Evolutionary conservation across 441 rosid species (phyloP), one percentile per base, ranked within the genome.

Genomic region (Viola pubescens): DNA sequence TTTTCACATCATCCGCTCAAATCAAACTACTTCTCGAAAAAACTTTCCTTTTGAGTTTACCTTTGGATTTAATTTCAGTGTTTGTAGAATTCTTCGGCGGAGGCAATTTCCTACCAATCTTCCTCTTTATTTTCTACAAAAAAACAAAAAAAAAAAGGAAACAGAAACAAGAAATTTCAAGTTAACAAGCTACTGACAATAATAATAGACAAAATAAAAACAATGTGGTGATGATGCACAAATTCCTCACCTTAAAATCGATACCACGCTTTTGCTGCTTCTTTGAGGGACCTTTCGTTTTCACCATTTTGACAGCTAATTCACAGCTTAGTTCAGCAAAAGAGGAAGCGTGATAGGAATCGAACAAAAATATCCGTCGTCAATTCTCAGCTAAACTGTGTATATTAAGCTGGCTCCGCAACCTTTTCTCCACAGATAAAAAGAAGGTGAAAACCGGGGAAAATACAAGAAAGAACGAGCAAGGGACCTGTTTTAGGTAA

Each of bases 91-190:
- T 91, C 75, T 82, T 85, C 11, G 94, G 83, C 7, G 95, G 98
- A n/a, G 95, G 95, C 80, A 94, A 74, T 60, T 84, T 94, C 67
- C 88, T 76, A 12, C 97, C 96, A 0, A 94, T 81, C 81, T 94
- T 88, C 48, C 98, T 75, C 78, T 88, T 90, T 45, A 94, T 84
- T 94, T 94, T 94, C 96, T 89, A 76, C 1, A 42, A 56, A 5
- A 16, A 6, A 13, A 11, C n/a, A 42, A 34, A 4, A 11, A 4
- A 11, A 51, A 37, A 37, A 16, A 9, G 34, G 3, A 26, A 26
- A 26, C 34, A 6, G 13, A 13, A 19, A 42, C 19, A 4, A 11
- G 48, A 37, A 37, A 34, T 9, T 4, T 59, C 3, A 48, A n/a
- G 4, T 41, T 60, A 53, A 26, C 16, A 56, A 19, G 19, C 5